Conservation (phyloP, 108 stramenopile genomes). For the Aurantiochytrium sp. region DNA sequence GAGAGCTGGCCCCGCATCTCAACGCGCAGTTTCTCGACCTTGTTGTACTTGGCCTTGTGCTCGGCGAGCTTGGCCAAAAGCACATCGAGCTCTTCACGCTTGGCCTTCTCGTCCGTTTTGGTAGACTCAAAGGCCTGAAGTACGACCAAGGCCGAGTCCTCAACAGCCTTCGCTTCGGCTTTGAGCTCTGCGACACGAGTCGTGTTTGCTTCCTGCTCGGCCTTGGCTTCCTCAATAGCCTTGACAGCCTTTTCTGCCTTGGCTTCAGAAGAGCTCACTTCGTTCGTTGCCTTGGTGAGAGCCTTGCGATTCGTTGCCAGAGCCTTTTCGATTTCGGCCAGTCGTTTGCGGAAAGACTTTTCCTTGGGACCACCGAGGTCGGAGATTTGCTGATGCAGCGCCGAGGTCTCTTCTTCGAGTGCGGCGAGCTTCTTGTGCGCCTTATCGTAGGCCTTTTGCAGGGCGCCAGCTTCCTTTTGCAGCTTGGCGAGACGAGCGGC, state of each 20-base stretch:
- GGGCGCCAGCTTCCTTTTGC: constrained; percentile 47
- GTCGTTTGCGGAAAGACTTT: constrained; percentile 63
- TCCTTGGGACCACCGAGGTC: constrained; percentile 77
- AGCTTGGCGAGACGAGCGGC: constrained; percentile 54
- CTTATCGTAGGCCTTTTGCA: constrained; percentile 35
- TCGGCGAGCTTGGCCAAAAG: constrained; percentile 58
- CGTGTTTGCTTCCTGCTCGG: constrained; percentile 45
- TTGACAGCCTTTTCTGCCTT: constrained; percentile 56
- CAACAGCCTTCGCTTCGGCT: constrained; percentile 43
- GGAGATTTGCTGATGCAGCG: constrained; percentile 72
- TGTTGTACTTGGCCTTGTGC: constrained; percentile 56
- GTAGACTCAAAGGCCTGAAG: constrained; percentile 37
- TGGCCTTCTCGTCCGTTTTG: constrained; percentile 10
- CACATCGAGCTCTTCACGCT: constrained; percentile 37
- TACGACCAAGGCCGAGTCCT: neutral
- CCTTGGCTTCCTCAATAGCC: constrained; percentile 47
- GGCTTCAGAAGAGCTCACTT: constrained; percentile 56
- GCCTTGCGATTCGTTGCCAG: constrained; percentile 53
- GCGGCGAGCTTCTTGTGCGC: neutral
- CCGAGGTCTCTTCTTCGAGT: constrained; percentile 50
- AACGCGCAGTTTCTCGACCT: constrained; percentile 62
- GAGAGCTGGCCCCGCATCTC: constrained; percentile 52
- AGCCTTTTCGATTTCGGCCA: constrained; percentile 44
- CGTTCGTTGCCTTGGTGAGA: constrained; percentile 64
- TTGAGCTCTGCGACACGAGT: constrained; percentile 35